A percentile compares a stretch with the other conserved stretches of the same genome.
Conservation (phyloP, 495 filamentous ascomycete species). For the Daldinia caldariorum region DNA sequence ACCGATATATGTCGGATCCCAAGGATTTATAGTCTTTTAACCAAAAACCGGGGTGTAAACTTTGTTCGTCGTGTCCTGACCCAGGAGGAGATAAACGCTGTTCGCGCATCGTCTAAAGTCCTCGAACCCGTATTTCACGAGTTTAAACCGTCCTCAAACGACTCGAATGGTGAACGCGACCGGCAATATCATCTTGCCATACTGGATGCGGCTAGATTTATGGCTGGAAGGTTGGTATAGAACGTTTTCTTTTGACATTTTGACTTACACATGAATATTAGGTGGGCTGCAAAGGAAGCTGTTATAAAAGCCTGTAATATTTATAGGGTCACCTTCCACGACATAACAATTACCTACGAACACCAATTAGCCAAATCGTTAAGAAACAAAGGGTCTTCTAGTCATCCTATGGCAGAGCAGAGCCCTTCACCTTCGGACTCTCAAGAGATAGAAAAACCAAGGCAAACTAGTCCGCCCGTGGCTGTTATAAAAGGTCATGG, state of each 20-base stretch:
- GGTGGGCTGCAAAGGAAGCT: constrained; percentile 74
- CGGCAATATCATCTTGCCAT: not conserved
- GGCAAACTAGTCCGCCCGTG: constrained; percentile 32
- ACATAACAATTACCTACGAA: constrained; percentile 55
- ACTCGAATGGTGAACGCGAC: not conserved
- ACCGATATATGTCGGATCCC: constrained; percentile 65
- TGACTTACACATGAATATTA: constrained; percentile 27
- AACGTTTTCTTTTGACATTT: not conserved
- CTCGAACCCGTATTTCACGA: constrained; percentile 16
- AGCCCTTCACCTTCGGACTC: not conserved
- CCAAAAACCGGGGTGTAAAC: constrained; percentile 20
- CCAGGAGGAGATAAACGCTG: constrained; percentile 47
- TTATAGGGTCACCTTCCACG: constrained; percentile 55
- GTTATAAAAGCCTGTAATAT: constrained; percentile 66
- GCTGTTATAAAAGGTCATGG: constrained; percentile 38
- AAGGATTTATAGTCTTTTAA: constrained; percentile 55
- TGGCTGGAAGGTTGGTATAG: constrained; percentile 63
- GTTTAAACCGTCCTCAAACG: not conserved
- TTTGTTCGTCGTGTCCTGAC: constrained; percentile 58
- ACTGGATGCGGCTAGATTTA: constrained; percentile 49
- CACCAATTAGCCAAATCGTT: not conserved
- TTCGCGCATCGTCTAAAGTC: constrained; percentile 3
- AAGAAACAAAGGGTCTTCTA: not conserved
- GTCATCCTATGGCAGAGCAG: not conserved
- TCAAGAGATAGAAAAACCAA: not conserved